Conservation (phyloP, 345 rosid genomes). For the Reutealis trisperma region DNA sequence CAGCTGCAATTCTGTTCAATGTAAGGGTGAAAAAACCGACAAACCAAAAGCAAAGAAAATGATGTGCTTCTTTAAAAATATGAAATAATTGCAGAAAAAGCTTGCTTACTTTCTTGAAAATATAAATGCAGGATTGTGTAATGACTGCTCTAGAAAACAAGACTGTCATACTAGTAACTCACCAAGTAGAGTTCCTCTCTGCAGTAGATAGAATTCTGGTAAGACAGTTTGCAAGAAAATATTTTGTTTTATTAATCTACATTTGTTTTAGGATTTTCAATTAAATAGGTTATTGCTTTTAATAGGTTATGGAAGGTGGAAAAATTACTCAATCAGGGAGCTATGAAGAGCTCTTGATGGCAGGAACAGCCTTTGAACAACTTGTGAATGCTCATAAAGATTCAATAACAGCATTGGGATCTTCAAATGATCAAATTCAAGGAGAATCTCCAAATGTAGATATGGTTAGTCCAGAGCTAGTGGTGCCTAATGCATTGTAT, state of each 20-base stretch:
- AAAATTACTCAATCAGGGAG: constrained; percentile 35
- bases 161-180: constrained; percentile 47
- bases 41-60: neutral
- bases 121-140: constrained; percentile 38
- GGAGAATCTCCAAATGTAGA: neutral
- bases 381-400: constrained; percentile 42
- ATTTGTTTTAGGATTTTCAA: neutral
- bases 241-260: neutral
- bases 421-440: constrained; percentile 7
- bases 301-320: constrained; percentile 44
- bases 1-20: constrained; percentile 62
- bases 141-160: constrained; percentile 29
- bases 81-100: neutral
- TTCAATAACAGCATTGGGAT: constrained; percentile 23
- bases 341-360: constrained; percentile 30
- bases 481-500: neutral
- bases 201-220: constrained; percentile 43
- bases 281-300: neutral
- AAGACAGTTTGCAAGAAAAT: neutral
- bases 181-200: constrained; percentile 46
- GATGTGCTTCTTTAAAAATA: neutral
- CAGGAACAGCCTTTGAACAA: constrained; percentile 34
- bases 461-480: neutral
- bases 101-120: neutral
- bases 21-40: constrained; percentile 22